phyloP scores from a whole-genome alignment of 495 filamentous ascomycete genomes.

The Venustampulla echinocandica region DNA sequence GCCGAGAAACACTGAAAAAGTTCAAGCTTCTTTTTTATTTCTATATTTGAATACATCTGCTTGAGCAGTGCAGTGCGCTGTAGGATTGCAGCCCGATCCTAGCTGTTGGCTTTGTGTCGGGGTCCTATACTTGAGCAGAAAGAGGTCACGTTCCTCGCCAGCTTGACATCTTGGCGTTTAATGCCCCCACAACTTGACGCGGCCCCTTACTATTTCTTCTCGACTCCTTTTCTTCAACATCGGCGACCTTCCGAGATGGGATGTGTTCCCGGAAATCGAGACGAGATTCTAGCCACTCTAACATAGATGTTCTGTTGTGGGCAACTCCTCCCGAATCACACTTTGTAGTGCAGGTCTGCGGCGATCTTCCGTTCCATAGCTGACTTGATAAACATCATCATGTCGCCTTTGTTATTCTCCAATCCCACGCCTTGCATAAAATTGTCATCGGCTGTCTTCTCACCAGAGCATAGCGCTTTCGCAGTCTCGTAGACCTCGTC shows the following conservation, averaged over 20 bases:
- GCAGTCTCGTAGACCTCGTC: conserved; percentile 59
- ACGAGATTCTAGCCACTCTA: too few relatives aligned
- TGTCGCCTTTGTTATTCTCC: conserved; percentile 32
- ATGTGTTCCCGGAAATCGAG: too few relatives aligned
- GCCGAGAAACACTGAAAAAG: too few relatives aligned
- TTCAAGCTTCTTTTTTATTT: conserved; percentile 15
- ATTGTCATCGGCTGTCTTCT: conserved; percentile 33
- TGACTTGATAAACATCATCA: conserved; percentile 56
- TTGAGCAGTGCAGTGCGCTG: not conserved
- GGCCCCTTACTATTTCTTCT: not conserved
- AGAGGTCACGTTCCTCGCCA: not conserved
- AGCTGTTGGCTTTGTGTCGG: not conserved
- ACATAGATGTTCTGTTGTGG: too few relatives aligned
- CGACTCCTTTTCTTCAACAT: too few relatives aligned
- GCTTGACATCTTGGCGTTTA: conserved; percentile 8
- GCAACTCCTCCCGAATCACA: too few relatives aligned
- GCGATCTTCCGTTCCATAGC: conserved; percentile 51
- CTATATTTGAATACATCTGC: not conserved
- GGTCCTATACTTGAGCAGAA: not conserved
- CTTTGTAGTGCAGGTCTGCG: conserved; percentile 49
- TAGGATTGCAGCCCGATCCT: conserved; percentile 14
- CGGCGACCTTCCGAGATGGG: too few relatives aligned
- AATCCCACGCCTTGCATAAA: conserved; percentile 28
- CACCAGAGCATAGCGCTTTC: conserved; percentile 50
- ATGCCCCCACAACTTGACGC: conserved; percentile 9